phyloP scores from a whole-genome alignment of 805 yeast species.

The Suhomyces sp. region DNA sequence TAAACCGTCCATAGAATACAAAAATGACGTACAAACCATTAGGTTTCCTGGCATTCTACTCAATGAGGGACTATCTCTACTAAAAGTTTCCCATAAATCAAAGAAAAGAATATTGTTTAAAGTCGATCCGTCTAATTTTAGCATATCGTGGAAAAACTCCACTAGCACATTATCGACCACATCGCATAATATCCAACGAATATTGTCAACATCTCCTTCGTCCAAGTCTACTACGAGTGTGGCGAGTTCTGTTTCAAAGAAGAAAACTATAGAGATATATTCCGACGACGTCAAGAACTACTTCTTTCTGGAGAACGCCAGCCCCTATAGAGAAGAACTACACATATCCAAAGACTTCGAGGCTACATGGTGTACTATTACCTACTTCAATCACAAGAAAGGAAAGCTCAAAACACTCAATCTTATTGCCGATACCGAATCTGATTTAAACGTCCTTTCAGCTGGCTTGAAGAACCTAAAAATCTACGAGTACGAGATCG shows the following conservation, averaged over 20 bases:
- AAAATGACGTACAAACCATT: neutral
- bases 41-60: slow-evolving; percentile 47
- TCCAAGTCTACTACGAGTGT: neutral
- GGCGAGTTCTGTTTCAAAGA: slow-evolving; percentile 1
- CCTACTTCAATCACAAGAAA: slow-evolving; percentile 59
- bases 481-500: slow-evolving; percentile 54
- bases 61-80: slow-evolving; percentile 56
- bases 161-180: slow-evolving; percentile 28
- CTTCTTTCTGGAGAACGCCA: slow-evolving; percentile 66
- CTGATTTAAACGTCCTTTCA: slow-evolving; percentile 54
- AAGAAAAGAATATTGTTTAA: slow-evolving; percentile 55
- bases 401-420: slow-evolving; percentile 76
- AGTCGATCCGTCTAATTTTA: slow-evolving; percentile 55
- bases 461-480: slow-evolving; percentile 58
- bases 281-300: slow-evolving; percentile 66
- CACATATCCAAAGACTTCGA: slow-evolving; percentile 65
- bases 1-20: neutral
- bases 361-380: slow-evolving; percentile 74
- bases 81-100: slow-evolving; percentile 70
- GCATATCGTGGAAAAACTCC: slow-evolving; percentile 46
- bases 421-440: slow-evolving; percentile 65
- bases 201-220: slow-evolving; percentile 12
- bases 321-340: slow-evolving; percentile 82
- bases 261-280: slow-evolving; percentile 25
- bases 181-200: slow-evolving; percentile 14